Evolutionary conservation across 148 eudicot genomes (phyloP).

Genomic region (Fagopyrum esculentum): DNA sequence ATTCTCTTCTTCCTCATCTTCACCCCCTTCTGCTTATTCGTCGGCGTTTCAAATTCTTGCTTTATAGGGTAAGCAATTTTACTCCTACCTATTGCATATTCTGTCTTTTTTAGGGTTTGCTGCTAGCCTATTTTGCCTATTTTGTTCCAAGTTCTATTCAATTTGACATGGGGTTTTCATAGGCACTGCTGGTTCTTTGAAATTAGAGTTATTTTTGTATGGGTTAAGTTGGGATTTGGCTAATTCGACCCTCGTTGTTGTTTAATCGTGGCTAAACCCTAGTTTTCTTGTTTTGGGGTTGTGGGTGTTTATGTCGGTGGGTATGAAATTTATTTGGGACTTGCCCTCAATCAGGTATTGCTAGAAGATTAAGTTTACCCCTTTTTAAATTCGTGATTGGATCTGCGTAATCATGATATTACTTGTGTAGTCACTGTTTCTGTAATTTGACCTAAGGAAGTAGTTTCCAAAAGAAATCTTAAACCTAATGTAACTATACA

Average conservation of each 20-base stretch:
- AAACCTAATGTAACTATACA: background rate
- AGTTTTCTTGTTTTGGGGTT: background rate
- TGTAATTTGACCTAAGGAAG: background rate
- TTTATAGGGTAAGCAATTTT: slow-evolving; percentile 16
- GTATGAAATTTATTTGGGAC: background rate
- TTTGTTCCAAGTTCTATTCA: slow-evolving; percentile 7
- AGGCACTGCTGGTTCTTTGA: background rate
- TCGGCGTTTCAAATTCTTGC: background rate
- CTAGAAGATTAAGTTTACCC: background rate
- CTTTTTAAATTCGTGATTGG: background rate
- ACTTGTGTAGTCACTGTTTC: no score
- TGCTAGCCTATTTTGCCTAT: background rate
- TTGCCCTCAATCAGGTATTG: slow-evolving; percentile 6
- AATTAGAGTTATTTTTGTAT: background rate
- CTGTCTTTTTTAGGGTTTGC: background rate
- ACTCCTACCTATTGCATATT: slow-evolving; percentile 15
- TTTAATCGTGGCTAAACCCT: slow-evolving; percentile 13
- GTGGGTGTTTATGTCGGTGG: slow-evolving; percentile 13
- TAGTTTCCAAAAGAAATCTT: background rate
- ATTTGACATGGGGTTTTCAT: slow-evolving; percentile 10
- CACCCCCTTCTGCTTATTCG: slow-evolving; percentile 6
- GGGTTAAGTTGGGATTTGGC: background rate
- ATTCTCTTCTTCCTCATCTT: slow-evolving; percentile 11
- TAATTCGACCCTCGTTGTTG: background rate
- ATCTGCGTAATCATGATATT: slow-evolving; percentile 1